phyloP scores from a whole-genome alignment of 225 moss, liverwort and hornwort species.

The Pseudoscleropodium purum region DNA sequence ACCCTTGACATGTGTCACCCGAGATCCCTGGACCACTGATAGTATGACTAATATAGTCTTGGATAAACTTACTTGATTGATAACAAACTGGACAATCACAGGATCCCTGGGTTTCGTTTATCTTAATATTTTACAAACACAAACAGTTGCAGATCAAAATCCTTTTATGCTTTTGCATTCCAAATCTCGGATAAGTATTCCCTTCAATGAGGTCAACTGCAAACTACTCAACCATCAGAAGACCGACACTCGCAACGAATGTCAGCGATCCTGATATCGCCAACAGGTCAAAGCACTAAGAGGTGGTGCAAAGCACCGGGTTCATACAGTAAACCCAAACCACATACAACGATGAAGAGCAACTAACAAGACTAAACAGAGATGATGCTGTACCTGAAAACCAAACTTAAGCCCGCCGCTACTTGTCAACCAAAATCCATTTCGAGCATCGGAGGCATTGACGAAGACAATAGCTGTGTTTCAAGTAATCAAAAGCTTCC shows the following conservation, averaged over 20 bases:
- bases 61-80: neutral
- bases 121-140: neutral
- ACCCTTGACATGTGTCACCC: neutral
- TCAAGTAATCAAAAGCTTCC: neutral
- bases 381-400: neutral
- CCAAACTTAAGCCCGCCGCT: neutral
- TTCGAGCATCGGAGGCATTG: neutral
- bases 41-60: neutral
- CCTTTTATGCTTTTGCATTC: neutral
- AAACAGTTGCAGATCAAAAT: neutral
- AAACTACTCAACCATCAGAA: neutral
- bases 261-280: neutral
- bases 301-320: neutral
- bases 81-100: neutral
- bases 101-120: neutral
- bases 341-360: neutral
- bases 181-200: neutral
- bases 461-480: neutral
- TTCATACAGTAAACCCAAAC: neutral
- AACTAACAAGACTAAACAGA: neutral
- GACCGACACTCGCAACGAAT: neutral
- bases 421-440: neutral
- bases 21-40: too few species aligned
- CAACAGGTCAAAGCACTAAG: neutral
- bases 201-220: neutral